phyloP scores from a whole-genome alignment of 2,329 filamentous ascomycete genomes.

The Endoconidiophora laricicola region DNA sequence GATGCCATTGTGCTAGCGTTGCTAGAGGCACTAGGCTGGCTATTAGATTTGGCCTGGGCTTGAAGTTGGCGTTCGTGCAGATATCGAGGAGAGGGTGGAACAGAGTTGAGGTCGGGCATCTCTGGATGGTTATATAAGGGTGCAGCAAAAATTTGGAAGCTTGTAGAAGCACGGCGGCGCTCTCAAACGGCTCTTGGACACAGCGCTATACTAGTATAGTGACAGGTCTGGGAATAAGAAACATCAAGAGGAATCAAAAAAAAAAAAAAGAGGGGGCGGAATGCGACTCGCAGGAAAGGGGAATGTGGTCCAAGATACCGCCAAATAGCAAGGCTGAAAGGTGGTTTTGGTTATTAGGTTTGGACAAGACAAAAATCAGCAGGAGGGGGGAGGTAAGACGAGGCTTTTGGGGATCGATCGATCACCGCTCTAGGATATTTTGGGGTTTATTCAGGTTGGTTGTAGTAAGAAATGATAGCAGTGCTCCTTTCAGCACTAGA shows the following conservation, averaged over 20 bases:
- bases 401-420: no score
- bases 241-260: not conserved
- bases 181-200: not conserved
- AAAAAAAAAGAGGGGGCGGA: not conserved
- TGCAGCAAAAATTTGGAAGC: not conserved
- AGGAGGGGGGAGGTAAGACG: no score
- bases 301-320: no score
- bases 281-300: not conserved
- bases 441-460: no score
- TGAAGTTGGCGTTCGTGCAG: slow-evolving; percentile 21
- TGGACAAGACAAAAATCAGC: no score
- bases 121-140: slow-evolving; percentile 3
- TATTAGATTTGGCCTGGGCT: slow-evolving; percentile 22
- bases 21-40: not conserved
- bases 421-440: no score
- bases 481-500: no score
- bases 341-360: no score
- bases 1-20: slow-evolving; percentile 1
- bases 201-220: not conserved
- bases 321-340: no score
- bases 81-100: slow-evolving; percentile 30
- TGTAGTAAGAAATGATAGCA: no score
- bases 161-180: not conserved
- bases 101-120: slow-evolving; percentile 41
- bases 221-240: not conserved